Conservation (phyloP, 1,139 yeast genomes). For the Protomyces pachydermus region DNA sequence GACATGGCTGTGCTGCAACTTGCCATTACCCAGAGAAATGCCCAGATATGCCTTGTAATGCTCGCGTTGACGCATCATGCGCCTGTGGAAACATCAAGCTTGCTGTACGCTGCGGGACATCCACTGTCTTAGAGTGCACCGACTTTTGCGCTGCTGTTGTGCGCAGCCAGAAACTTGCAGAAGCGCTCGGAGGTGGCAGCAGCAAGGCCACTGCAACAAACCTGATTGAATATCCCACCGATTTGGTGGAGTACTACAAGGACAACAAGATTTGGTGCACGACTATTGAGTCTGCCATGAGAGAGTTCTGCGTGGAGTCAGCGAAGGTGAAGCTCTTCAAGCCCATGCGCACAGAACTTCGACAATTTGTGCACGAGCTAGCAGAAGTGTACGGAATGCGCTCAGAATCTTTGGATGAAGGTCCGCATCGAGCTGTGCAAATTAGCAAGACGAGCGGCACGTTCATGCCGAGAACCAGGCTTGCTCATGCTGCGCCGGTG, state of each 20-base stretch:
- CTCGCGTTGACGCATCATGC: slow-evolving; percentile 51
- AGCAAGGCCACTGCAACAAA: slow-evolving; percentile 27
- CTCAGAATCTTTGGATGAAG: slow-evolving; percentile 73
- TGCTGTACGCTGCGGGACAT: slow-evolving; percentile 51
- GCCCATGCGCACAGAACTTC: slow-evolving; percentile 65
- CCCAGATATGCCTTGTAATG: slow-evolving; percentile 47
- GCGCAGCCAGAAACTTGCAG: slow-evolving; percentile 58
- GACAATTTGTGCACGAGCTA: slow-evolving; percentile 65
- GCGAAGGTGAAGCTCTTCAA: slow-evolving; percentile 54
- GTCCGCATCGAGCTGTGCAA: slow-evolving; percentile 70
- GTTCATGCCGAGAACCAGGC: slow-evolving; percentile 26
- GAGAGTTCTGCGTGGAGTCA: slow-evolving; percentile 46
- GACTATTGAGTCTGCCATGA: slow-evolving; percentile 52
- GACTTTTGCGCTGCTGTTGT: slow-evolving; percentile 60
- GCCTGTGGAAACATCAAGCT: slow-evolving; percentile 56
- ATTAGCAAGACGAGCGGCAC: slow-evolving; percentile 42
- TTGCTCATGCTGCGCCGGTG: slow-evolving; percentile 25
- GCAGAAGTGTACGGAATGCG: slow-evolving; percentile 57
- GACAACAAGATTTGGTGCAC: slow-evolving; percentile 54
- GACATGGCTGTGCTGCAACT: slow-evolving; percentile 55
- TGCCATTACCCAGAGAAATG: slow-evolving; percentile 66
- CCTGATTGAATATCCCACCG: slow-evolving; percentile 43
- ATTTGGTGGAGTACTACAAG: slow-evolving; percentile 45
- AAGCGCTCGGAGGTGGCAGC: slow-evolving; percentile 51
- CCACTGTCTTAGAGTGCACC: slow-evolving; percentile 37